Evolutionary conservation across 1,139 yeast species (phyloP).

Genomic region (Nakaseomyces uthaithaninus): DNA sequence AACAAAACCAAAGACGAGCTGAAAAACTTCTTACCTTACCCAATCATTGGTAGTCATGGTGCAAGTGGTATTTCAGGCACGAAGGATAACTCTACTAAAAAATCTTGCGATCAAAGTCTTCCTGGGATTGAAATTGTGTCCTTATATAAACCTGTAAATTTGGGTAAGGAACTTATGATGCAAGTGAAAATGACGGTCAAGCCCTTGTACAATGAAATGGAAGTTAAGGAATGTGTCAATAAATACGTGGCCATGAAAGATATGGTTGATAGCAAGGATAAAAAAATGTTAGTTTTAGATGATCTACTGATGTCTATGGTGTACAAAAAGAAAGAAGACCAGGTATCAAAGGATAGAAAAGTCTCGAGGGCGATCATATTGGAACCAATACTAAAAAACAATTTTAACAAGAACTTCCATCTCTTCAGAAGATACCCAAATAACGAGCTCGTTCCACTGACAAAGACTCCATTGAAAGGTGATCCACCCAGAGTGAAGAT

Average conservation of each 20-base stretch:
- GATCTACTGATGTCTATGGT: slow-evolving; percentile 34
- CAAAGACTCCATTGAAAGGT: slow-evolving; percentile 47
- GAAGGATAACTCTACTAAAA: slow-evolving; percentile 1
- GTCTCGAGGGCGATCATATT: slow-evolving; percentile 47
- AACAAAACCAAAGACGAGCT: slow-evolving; percentile 45
- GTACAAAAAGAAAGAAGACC: slow-evolving; percentile 24
- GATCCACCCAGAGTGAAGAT: slow-evolving; percentile 58
- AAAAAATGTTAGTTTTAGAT: slow-evolving; percentile 48
- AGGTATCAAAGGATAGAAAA: slow-evolving; percentile 16
- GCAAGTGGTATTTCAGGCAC: slow-evolving; percentile 12
- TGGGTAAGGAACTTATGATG: slow-evolving; percentile 44
- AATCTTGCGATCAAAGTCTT: not conserved
- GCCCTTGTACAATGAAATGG: slow-evolving; percentile 43
- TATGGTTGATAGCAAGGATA: slow-evolving; percentile 43
- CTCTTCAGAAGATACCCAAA: slow-evolving; percentile 40
- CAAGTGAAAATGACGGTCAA: slow-evolving; percentile 36
- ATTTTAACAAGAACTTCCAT: slow-evolving; percentile 52
- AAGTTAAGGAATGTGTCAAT: slow-evolving; percentile 46
- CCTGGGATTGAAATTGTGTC: slow-evolving; percentile 33
- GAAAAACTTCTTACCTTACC: slow-evolving; percentile 55
- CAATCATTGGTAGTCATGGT: slow-evolving; percentile 12
- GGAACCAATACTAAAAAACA: slow-evolving; percentile 39
- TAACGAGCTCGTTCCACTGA: slow-evolving; percentile 29
- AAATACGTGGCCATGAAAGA: slow-evolving; percentile 47
- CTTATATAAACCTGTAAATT: slow-evolving; percentile 49